Base-by-base conservation (phyloP, 2,329 filamentous ascomycete species). In the Ceratocystis eucalypticola region DNA sequence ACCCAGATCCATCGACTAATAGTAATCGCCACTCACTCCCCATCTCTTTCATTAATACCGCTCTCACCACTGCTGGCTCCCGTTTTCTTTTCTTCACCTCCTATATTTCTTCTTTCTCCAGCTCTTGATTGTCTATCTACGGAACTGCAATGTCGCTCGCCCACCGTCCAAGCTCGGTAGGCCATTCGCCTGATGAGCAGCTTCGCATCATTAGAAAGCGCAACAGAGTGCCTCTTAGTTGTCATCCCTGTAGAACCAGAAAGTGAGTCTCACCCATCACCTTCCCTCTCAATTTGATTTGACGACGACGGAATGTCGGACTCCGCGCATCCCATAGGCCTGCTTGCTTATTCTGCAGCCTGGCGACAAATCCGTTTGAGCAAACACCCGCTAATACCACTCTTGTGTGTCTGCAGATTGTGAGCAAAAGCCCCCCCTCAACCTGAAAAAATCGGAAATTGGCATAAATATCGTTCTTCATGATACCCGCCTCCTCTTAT, bases 161-260 rank as follows among this genome's bases (percentile, higher is more conserved):
- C 63, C 88, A 89, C 66, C 86, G 88, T 22, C 91, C 88, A 37
- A 89, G 88, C 65, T 86, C 86, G 68, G 84, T 88, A 70, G 82
- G 79, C 28, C 87, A 88, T 69, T 96, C 91, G 57, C 91, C 92
- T 44, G 90, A 96, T 74, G 85, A 89, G 65, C 88, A 93, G 70
- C 96, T 89, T 73, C 85, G 90, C 71, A 87, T 96, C 63, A 89
- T 96, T 68, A 87, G 93, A 70, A 96, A 95, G 79, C 85, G 93
- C 74, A 96, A 97, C 73, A 83, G 93, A 68, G 87, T 96, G 17
- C 93, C 93, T 61, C 80, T 97, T 62, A 96, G 91, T 72, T 97
- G 93, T 75, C 89, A 87, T 70, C 90, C 92, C 41, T 97, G 93
- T 76, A 84, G 93, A 73, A 89, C 92, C 72, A 86, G 92, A 78